Evolutionary conservation across 257 asterid genomes (phyloP).

Genomic region (Nicotiana tomentosiformis): DNA sequence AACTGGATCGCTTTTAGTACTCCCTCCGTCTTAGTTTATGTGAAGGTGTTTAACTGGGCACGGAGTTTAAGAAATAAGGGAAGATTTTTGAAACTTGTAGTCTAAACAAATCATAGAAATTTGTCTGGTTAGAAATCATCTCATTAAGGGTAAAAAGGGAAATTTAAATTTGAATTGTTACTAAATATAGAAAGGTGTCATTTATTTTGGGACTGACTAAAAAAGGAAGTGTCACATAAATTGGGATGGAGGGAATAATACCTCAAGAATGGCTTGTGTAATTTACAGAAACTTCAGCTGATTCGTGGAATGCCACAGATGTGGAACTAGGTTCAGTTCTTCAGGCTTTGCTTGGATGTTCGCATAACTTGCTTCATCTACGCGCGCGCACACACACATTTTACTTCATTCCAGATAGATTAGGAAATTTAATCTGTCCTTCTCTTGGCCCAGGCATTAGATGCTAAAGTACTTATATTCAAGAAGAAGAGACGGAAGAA

Average conservation of each 20-base stretch:
- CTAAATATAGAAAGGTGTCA: too few species aligned
- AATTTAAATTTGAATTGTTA: too few species aligned
- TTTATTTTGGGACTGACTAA: too few species aligned
- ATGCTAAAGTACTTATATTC: slow-evolving; percentile 90
- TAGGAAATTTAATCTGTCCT: not conserved
- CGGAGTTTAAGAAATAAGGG: too few species aligned
- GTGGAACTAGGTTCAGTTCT: not conserved
- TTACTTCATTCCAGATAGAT: not conserved
- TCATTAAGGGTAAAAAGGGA: too few species aligned
- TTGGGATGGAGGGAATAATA: not conserved
- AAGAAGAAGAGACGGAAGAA: slow-evolving; percentile 97
- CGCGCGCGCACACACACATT: too few species aligned
- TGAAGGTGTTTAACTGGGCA: too few species aligned
- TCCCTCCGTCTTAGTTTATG: too few species aligned
- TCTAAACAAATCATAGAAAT: too few species aligned
- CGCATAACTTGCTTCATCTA: not conserved
- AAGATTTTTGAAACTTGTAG: too few species aligned
- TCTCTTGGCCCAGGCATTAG: slow-evolving; percentile 58
- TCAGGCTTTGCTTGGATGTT: not conserved
- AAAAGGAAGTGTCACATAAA: too few species aligned
- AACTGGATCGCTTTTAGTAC: not conserved
- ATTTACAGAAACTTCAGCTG: not conserved
- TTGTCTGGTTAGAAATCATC: too few species aligned
- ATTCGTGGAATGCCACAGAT: not conserved
- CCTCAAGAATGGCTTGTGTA: not conserved